phyloP scores from a whole-genome alignment of 106 monocot species.

The Xerophyta viscosa region DNA sequence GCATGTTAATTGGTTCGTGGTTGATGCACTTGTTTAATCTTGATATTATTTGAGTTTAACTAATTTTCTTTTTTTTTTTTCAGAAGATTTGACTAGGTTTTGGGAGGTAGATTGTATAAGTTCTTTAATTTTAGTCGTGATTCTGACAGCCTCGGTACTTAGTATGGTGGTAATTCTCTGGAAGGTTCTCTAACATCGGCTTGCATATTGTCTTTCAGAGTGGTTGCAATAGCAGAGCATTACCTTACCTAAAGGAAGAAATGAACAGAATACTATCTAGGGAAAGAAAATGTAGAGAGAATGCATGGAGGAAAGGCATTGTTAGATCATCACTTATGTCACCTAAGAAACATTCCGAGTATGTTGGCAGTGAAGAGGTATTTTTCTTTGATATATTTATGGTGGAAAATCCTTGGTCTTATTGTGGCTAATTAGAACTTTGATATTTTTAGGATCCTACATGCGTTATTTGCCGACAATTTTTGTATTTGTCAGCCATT shows the following conservation, averaged over 20 bases:
- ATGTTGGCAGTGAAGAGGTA: conserved; percentile 74
- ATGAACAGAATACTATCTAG: conserved; percentile 38
- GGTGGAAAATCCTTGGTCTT: too few relatives aligned
- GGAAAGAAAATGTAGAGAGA: conserved; percentile 52
- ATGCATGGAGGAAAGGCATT: conserved; percentile 53
- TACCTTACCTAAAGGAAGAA: conserved; percentile 58
- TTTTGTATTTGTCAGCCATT: conserved; percentile 78
- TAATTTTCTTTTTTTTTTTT: too few relatives aligned
- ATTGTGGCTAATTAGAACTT: too few relatives aligned
- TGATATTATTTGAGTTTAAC: too few relatives aligned
- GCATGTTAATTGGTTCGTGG: too few relatives aligned
- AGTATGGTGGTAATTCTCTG: too few relatives aligned
- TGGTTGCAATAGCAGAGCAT: conserved; percentile 36
- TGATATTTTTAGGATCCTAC: conserved; percentile 83
- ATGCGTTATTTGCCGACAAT: conserved; percentile 79
- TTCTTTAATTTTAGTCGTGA: too few relatives aligned
- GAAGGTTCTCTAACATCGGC: neutral
- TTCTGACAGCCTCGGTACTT: too few relatives aligned
- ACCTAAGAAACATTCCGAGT: conserved; percentile 38
- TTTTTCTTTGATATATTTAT: neutral
- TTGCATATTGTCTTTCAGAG: conserved; percentile 17
- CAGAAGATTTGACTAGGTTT: too few relatives aligned
- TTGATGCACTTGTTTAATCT: too few relatives aligned
- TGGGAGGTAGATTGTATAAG: too few relatives aligned
- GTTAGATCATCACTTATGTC: conserved; percentile 50